Base-by-base conservation (phyloP, 306 rosid species). In the Biancaea sappan region DNA sequence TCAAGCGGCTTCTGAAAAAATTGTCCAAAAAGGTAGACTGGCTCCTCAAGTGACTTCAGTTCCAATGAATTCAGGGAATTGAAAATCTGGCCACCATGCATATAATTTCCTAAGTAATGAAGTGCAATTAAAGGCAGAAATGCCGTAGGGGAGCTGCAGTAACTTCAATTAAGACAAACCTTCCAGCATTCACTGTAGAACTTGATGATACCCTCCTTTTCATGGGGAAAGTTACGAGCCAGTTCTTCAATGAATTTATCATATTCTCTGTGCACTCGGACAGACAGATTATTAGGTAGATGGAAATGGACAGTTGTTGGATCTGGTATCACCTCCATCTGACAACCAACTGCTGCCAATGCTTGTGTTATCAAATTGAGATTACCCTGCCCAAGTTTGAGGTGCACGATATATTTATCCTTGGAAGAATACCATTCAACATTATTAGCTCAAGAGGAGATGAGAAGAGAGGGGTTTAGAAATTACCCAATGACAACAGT, bases 281-380 rank as follows among this genome's bases (percentile, higher is more conserved):
- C 92, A 24, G 97, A 90, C 66, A 90, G 91, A 63, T 86, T 79
- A 69, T 82, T 80, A 0, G 97, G 97, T 48, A 92, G 92, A 83
- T 92, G 97, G 75, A 88, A 94, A 84, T 94, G 98, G 64, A 94
- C 98, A 1, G 97, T 94, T 29, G 97, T 94, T 40, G 93, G 98
- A 87, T 94, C 98, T 50, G 98, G 96, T 79, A 94, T 75, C 81
- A 90, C 97, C 74, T 83, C 74, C 95, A 91, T 91, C 87, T 72
- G 80, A 79, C 95, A 83, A 35, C 97, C 98, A 76, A 94, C 96
- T 53, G 97, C 97, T 64, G 88, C 97, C 90, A 94, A 73, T 22
- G 98, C 97, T 91, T 91, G 93, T 60, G 97, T 94, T 76, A 94
- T 94, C 80, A 94, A 87, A 86, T 94, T 94, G 72, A 94, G 89